phyloP scores from a whole-genome alignment of 257 asterid genomes.

The Henckelia pumila region DNA sequence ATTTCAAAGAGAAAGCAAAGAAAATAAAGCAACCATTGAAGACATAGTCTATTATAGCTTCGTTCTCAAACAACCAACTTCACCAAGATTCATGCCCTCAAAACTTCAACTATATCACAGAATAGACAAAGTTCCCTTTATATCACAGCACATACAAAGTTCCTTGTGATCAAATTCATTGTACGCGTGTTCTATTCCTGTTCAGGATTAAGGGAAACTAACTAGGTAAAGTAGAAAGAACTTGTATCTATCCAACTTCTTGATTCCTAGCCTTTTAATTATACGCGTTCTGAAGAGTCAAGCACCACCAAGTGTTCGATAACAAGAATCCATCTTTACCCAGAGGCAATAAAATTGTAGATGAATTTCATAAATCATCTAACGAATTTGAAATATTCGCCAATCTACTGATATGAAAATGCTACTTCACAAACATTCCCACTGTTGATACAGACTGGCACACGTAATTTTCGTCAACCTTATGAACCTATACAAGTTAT shows the following conservation, averaged over 20 bases:
- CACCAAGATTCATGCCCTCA: constrained; percentile 16
- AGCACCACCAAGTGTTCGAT: not conserved
- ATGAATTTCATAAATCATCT: constrained; percentile 8
- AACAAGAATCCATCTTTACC: constrained; percentile 4
- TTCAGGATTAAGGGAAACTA: not conserved
- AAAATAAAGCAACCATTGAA: constrained; percentile 17
- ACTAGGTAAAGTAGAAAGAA: not conserved
- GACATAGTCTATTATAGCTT: not conserved
- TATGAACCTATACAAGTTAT: not conserved
- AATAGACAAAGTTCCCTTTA: not conserved
- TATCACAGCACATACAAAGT: not conserved
- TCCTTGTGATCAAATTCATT: not conserved
- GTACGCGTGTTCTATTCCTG: not conserved
- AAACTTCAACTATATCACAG: not conserved
- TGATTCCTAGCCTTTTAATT: not conserved
- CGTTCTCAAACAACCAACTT: constrained; percentile 12
- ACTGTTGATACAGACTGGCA: not conserved
- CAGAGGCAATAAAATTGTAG: not conserved
- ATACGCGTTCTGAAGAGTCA: not conserved
- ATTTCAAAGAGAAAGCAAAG: not conserved
- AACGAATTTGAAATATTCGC: no score
- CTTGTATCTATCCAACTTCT: not conserved
- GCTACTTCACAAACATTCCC: constrained; percentile 21
- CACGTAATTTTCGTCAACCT: constrained; percentile 1
- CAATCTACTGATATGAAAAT: constrained; percentile 5